phyloP scores from a whole-genome alignment of 2,329 filamentous ascomycete genomes.

The Fusarium bulbicola region DNA sequence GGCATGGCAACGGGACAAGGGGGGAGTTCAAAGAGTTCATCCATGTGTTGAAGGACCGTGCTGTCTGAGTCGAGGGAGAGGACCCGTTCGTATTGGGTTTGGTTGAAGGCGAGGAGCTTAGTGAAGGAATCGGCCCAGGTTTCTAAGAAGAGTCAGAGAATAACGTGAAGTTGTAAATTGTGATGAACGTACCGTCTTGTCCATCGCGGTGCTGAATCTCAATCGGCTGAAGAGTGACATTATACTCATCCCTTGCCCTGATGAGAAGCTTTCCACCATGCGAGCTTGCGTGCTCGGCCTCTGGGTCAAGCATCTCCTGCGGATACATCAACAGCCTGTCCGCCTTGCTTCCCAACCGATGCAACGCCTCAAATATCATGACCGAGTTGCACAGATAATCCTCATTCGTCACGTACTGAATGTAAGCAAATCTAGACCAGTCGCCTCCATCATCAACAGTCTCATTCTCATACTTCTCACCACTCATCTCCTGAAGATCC shows the following conservation, averaged over 20 bases:
- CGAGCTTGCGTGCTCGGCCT: neutral
- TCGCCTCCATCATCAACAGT: neutral
- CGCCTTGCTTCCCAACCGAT: conserved; percentile 53
- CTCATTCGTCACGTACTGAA: conserved; percentile 59
- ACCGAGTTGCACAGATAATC: conserved; percentile 60
- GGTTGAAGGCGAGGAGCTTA: conserved; percentile 75
- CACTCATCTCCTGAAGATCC: neutral
- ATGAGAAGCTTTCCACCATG: conserved; percentile 44
- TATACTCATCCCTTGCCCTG: conserved; percentile 56
- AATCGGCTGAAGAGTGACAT: conserved; percentile 55
- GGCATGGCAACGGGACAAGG: conserved; percentile 71
- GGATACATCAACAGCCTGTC: conserved; percentile 60
- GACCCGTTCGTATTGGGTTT: conserved; percentile 65
- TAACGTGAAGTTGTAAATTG: fast-evolving
- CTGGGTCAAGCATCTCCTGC: conserved; percentile 47
- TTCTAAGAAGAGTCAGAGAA: conserved; percentile 36
- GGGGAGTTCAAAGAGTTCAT: conserved; percentile 77
- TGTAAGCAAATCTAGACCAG: conserved; percentile 54
- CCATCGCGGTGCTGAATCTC: conserved; percentile 50
- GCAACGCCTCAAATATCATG: conserved; percentile 59
- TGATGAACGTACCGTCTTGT: conserved; percentile 45
- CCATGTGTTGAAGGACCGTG: conserved; percentile 69
- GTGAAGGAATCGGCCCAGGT: conserved; percentile 73
- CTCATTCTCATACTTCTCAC: neutral
- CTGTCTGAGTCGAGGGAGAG: conserved; percentile 71